Evolutionary conservation across 2,329 filamentous ascomycete genomes (phyloP).

Genomic region (Sclerotinia subarctica): DNA sequence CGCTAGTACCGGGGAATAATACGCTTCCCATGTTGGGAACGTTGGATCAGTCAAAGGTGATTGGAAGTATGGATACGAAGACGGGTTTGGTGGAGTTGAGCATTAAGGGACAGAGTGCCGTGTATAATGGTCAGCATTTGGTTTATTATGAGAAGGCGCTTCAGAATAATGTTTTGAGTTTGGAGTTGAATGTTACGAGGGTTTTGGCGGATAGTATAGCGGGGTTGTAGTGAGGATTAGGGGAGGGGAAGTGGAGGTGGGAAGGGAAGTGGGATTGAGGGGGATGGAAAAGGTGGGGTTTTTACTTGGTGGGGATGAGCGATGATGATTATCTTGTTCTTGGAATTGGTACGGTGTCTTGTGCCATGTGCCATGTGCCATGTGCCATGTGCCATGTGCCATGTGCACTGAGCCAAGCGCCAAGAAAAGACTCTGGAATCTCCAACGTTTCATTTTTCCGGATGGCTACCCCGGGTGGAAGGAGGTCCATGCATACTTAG

Average conservation of each 20-base stretch:
- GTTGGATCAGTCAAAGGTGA: conserved; percentile 43
- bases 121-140: conserved; percentile 49
- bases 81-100: conserved; percentile 50
- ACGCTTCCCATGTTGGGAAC: conserved; percentile 47
- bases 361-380: too few species aligned
- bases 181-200: conserved; percentile 45
- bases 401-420: too few species aligned
- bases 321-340: too few species aligned
- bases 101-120: conserved; percentile 48
- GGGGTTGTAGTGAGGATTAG: background rate
- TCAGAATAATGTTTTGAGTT: conserved; percentile 43
- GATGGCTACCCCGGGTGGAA: too few species aligned
- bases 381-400: too few species aligned
- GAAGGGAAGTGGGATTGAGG: too few species aligned
- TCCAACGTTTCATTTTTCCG: too few species aligned
- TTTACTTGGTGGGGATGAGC: too few species aligned
- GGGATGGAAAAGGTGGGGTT: too few species aligned
- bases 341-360: too few species aligned
- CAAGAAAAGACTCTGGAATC: too few species aligned
- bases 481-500: too few species aligned
- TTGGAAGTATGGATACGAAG: conserved; percentile 35
- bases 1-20: conserved; percentile 54
- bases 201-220: conserved; percentile 34
- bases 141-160: conserved; percentile 52
- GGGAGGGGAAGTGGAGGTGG: accelerated